Evolutionary conservation across 2,329 filamentous ascomycete genomes (phyloP).

Genomic region (Epichloe baconii): DNA sequence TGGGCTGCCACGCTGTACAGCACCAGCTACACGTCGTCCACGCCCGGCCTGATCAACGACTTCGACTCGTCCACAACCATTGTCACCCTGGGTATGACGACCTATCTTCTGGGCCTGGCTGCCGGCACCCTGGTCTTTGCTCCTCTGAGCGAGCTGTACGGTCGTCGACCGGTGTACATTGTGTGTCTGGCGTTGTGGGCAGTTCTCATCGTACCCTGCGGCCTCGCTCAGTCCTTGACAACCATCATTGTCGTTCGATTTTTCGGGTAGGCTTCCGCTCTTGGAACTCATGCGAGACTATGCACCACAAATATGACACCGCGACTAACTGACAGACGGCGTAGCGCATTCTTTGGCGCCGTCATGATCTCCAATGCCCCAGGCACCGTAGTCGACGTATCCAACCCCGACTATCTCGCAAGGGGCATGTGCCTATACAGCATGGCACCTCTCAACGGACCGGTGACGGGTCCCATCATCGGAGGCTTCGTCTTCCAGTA

Average conservation of each 20-base stretch:
- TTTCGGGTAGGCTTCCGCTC: slow-evolving; percentile 40
- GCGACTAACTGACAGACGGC: no score
- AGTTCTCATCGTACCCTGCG: slow-evolving; percentile 59
- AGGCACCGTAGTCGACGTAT: slow-evolving; percentile 71
- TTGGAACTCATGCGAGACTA: no score
- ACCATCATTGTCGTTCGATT: slow-evolving; percentile 62
- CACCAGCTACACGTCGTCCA: slow-evolving; percentile 64
- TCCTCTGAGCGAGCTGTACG: slow-evolving; percentile 59
- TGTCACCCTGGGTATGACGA: slow-evolving; percentile 65
- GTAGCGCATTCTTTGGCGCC: slow-evolving; percentile 41
- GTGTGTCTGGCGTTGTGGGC: slow-evolving; percentile 51
- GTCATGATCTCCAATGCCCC: slow-evolving; percentile 76
- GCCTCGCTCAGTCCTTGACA: slow-evolving; percentile 51
- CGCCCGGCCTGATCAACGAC: slow-evolving; percentile 53
- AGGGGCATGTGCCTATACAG: slow-evolving; percentile 60
- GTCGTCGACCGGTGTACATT: slow-evolving; percentile 56
- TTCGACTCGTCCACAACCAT: slow-evolving; percentile 47
- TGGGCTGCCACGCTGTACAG: slow-evolving; percentile 56
- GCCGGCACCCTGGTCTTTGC: slow-evolving; percentile 59
- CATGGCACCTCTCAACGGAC: slow-evolving; percentile 75
- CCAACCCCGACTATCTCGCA: slow-evolving; percentile 65
- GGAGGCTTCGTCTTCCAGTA: slow-evolving; percentile 62
- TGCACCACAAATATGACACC: no score
- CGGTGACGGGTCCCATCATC: slow-evolving; percentile 32
- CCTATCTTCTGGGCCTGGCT: slow-evolving; percentile 65